Percentiles rank a stretch among this genome's conserved stretches.
These are phyloP conservation scores for Juncus inflexus DNA, from an alignment of 176 grass and related monocot genomes.

Conservation along the genomic window DNA sequence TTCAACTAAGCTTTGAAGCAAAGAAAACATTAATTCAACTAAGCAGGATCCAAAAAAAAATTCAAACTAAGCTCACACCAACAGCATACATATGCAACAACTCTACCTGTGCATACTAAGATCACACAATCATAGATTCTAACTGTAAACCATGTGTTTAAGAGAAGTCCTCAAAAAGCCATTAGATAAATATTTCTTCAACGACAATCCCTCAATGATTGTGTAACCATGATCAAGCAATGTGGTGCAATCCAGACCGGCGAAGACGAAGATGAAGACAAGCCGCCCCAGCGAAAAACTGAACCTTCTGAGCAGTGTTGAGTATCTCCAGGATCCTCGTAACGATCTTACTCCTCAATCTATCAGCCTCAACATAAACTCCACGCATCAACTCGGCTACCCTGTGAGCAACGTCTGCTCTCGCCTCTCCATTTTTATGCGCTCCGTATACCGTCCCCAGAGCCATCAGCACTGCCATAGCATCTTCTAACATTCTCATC, in stretches of 20 bases:
- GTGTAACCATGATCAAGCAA: background rate
- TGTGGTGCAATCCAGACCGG: slow-evolving; percentile 7
- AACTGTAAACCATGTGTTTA: no score
- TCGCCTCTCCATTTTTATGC: slow-evolving; percentile 5
- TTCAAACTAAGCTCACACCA: no score
- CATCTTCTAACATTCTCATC: background rate
- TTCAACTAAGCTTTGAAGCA: no score
- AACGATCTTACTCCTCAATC: slow-evolving; percentile 8
- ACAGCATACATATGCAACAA: no score
- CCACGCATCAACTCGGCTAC: slow-evolving; percentile 12
- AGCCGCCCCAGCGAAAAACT: slow-evolving; percentile 6
- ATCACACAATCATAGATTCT: no score
- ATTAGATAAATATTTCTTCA: no score
- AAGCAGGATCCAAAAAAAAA: no score
- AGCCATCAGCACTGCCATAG: background rate
- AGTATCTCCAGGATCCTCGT: slow-evolving; percentile 19
- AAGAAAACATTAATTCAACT: no score
- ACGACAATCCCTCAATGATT: no score
- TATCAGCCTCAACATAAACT: slow-evolving; percentile 18
- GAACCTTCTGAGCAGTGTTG: slow-evolving; percentile 21
- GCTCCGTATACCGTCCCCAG: background rate
- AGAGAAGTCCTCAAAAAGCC: no score
- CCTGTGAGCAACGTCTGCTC: background rate
- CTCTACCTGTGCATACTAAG: no score
- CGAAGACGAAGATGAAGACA: slow-evolving; percentile 9